These are phyloP conservation scores for Fraxinus velutina DNA, from an alignment of 305 asterid genomes.

Conservation along the genomic window DNA sequence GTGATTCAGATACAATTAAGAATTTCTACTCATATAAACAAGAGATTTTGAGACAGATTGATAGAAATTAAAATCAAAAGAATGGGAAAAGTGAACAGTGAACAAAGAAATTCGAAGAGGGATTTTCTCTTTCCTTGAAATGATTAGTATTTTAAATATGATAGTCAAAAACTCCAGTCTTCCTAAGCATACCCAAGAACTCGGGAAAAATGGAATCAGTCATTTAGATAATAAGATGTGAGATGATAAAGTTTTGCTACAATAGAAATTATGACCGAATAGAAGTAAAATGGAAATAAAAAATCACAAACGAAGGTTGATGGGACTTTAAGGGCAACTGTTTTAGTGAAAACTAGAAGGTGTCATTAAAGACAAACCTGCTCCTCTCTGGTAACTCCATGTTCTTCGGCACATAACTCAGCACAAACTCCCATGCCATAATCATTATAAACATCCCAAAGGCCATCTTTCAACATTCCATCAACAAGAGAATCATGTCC, in stretches of 20 bases:
- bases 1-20: constrained; percentile 19
- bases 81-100: neutral
- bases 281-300: neutral
- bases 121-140: neutral
- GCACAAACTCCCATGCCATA: constrained; percentile 98
- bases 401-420: constrained; percentile 83
- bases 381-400: constrained; percentile 75
- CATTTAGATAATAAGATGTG: neutral
- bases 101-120: neutral
- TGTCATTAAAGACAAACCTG: constrained; percentile 52
- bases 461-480: constrained; percentile 98
- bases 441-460: constrained; percentile 96
- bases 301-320: neutral
- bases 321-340: neutral
- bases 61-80: neutral
- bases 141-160: neutral
- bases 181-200: neutral
- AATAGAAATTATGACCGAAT: neutral
- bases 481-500: constrained; percentile 97
- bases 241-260: neutral
- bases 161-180: neutral
- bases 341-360: neutral
- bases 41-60: neutral
- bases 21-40: neutral
- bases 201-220: neutral